Evolutionary conservation across 768 basidiomycete genomes (phyloP), one percentile per base, ranked within the genome.

Genomic region (Tylopilus vinaceipallidus): DNA sequence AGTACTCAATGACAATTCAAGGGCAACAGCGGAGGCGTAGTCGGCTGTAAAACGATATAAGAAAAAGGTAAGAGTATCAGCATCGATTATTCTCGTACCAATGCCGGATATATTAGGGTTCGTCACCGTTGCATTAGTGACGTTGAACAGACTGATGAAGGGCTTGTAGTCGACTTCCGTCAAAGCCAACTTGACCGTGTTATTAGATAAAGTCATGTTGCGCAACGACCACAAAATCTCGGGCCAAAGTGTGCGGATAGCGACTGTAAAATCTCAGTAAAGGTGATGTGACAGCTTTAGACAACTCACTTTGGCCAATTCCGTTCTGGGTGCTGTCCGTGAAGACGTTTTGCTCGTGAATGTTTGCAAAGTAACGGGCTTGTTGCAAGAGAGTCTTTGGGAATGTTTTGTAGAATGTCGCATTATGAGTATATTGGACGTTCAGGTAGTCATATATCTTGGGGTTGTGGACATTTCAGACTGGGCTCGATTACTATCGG

Each of bases 161-260:
- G 91, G 84, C 70, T 93, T 91, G 74, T 93, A 93, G 53, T 89
- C 87, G 7, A 85, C 81, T 70, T 86, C 81, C 53, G 87, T 77
- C 58, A 91, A 69, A 61, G 84, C 77, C 65, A 94, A 74, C 64
- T 89, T 85, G 47, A 93, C 78, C 27, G 84, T 84, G 69, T 89
- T 86, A 54, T 75, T 77, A 53, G 83, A 76, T 71, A 81, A 81
- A 14, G 86, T 80, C 71, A 95, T 86, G 61, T 82, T 83, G 58
- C 88, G 81, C 52, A 94, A 75, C 19, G 86, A 81, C 52, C 68
- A 74, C 52, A 92, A 73, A 63, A 95, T 80, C 29, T 84, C 81
- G 55, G 83, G 79, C 47, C 90, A 72, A 52, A 91, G 69, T 11
- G 89, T 87, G 55, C 86, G 84, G 12, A 88, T 88, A 45, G 89